Conservation (phyloP, 352 stramenopile genomes). For the Salisapilia sapeloensis region DNA sequence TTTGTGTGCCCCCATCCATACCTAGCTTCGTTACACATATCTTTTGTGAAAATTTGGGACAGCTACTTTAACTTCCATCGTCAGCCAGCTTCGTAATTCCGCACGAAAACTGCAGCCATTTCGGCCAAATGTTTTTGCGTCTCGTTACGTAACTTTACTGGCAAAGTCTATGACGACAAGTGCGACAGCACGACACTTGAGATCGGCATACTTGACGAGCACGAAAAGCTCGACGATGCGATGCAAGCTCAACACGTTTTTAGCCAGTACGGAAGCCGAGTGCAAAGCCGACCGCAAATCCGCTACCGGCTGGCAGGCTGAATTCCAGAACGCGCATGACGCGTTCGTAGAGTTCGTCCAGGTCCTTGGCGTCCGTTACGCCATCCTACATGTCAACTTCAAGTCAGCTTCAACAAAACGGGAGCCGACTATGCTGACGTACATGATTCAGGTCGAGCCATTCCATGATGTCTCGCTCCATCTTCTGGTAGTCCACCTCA, state of each 20-base stretch:
- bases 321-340: constrained; percentile 67
- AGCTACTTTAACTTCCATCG: too few species aligned
- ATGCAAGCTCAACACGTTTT: neutral
- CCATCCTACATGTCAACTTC: constrained; percentile 40
- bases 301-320: constrained; percentile 52
- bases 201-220: constrained; percentile 3
- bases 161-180: too few species aligned
- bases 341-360: constrained; percentile 59
- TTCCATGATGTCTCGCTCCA: constrained; percentile 57
- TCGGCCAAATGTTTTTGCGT: too few species aligned
- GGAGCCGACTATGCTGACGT: neutral
- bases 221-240: constrained; percentile 3
- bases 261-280: constrained; percentile 63
- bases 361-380: constrained; percentile 50
- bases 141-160: too few species aligned
- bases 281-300: constrained; percentile 57
- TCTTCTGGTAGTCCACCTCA: constrained; percentile 84
- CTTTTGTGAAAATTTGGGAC: too few species aligned
- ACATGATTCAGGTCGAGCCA: constrained; percentile 75
- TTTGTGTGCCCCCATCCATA: too few species aligned
- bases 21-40: too few species aligned
- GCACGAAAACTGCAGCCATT: too few species aligned
- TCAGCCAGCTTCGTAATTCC: too few species aligned
- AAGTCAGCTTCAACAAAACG: constrained; percentile 1
- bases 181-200: too few species aligned